Base-by-base conservation (phyloP, 208 protist genomes). In the Trypanosoma theileri region DNA sequence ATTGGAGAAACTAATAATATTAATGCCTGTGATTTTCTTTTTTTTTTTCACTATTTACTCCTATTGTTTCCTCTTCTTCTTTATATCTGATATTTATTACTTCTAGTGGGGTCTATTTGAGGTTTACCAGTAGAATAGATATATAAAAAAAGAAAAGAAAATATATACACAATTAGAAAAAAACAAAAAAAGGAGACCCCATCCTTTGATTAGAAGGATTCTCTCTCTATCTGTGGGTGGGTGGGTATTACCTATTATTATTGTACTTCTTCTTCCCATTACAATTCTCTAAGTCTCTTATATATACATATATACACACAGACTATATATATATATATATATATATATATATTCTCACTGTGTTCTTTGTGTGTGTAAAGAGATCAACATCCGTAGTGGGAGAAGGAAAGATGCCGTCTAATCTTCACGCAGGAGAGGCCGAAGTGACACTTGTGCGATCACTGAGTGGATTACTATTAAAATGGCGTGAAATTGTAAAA, bases 401-500 rank as follows among this genome's bases (percentile, higher is more conserved):
- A 22, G n/a, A 16, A 40, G 22, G 26, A n/a, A 12, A 7, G 2
- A 22, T 0, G 1, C 13, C 31, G 7, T 26, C 53, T 35, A 14
- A 31, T 22, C 1, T n/a, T 9, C 24, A 57, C 11, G 22, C 53
- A 40, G 4, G 31, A 10, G 26, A 46, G 21, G n/a, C 4, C 11
- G 57, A 61, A 26, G n/a, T 48, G 11, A 21, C 44, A 17, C 35
- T 61, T 13, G 26, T 61, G 13, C 57, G 57, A n/a, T 61, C 57
- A 19, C n/a, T 61, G 4, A 61, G 57, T 61, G 57, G 57, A 28
- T 26, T 61, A 13, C 35, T 61, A 8, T 35, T 61, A 16, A 61
- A 61, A 50, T 61, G 57, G 57, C 26, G 57, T 24, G 57, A 61
- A 16, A 46, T 61, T 24, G 57, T 61, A 19, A 61, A 61, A 50